Conservation (phyloP, 2,329 filamentous ascomycete species). For the Diaporthe sp. region DNA sequence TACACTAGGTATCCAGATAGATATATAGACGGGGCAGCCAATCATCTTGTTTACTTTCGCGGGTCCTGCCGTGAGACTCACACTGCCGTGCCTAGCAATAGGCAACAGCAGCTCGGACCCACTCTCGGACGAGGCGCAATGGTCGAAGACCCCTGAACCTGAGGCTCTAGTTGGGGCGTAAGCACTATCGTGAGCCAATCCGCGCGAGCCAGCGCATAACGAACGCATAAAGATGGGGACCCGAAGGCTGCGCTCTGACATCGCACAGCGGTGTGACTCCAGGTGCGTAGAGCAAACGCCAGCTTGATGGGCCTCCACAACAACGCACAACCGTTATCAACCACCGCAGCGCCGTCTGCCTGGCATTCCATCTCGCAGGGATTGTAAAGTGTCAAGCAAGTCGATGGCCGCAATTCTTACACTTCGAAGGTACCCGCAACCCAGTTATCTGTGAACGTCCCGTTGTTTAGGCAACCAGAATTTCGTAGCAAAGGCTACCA, state of each 20-base stretch:
- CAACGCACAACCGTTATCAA: neutral
- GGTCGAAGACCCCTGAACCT: neutral
- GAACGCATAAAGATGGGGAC: neutral
- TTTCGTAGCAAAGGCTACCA: no score
- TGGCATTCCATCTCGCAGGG: neutral
- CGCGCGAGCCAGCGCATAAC: neutral
- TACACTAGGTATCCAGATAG: no score
- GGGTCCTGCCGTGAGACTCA: neutral
- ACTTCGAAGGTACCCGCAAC: no score
- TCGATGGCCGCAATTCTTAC: no score
- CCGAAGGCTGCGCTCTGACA: neutral
- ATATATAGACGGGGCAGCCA: no score
- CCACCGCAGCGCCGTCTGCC: neutral
- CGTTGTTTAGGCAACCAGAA: no score
- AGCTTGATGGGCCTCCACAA: neutral
- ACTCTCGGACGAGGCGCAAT: neutral
- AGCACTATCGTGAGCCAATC: neutral
- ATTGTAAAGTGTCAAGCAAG: neutral
- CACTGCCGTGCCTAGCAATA: neutral
- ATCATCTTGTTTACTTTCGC: neutral
- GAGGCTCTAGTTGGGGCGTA: slow-evolving; percentile 1
- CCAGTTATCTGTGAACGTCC: no score
- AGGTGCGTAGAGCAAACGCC: neutral
- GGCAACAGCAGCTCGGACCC: slow-evolving; percentile 5
- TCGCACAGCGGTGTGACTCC: slow-evolving; percentile 10